phyloP scores from a whole-genome alignment of 2,329 filamentous ascomycete genomes.

The Lasiodiplodia hormozganensis region DNA sequence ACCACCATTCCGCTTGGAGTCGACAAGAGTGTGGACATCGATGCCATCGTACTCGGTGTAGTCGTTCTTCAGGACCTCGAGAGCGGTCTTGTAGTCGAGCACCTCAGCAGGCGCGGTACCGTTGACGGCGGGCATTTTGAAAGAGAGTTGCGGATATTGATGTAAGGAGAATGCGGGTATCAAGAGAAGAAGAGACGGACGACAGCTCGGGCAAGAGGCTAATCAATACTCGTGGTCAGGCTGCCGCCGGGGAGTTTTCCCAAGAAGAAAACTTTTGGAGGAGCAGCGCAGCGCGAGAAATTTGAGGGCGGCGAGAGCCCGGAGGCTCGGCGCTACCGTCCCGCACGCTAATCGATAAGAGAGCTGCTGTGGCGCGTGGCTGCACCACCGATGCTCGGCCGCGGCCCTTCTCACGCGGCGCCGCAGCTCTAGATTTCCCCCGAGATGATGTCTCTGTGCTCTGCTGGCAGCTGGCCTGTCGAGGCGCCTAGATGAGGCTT shows the following conservation, averaged over 20 bases:
- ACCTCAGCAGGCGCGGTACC: slow-evolving; percentile 63
- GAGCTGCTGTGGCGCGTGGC: not conserved
- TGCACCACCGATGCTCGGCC: not conserved
- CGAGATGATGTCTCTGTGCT: not conserved
- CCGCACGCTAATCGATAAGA: slow-evolving; percentile 26
- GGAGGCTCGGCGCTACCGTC: slow-evolving; percentile 24
- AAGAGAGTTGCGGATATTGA: not conserved
- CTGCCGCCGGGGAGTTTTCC: slow-evolving; percentile 60
- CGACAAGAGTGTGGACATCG: slow-evolving; percentile 82
- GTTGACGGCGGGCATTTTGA: slow-evolving; percentile 75
- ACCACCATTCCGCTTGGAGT: slow-evolving; percentile 90
- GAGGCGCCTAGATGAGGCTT: no score
- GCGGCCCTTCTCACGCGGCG: not conserved
- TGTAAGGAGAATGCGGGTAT: slow-evolving; percentile 22
- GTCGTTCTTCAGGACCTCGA: slow-evolving; percentile 78
- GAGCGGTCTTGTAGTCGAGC: slow-evolving; percentile 76
- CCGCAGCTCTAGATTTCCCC: not conserved
- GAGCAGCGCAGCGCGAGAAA: slow-evolving; percentile 35
- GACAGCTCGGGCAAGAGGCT: slow-evolving; percentile 36
- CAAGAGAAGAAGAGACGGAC: slow-evolving; percentile 37
- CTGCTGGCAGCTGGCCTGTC: not conserved
- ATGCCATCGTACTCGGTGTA: slow-evolving; percentile 86
- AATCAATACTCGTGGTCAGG: slow-evolving; percentile 58
- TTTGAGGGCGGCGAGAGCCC: slow-evolving; percentile 25
- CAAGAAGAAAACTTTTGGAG: slow-evolving; percentile 49